Evolutionary conservation across 441 rosid genomes (phyloP).

Genomic region (Bruguiera hainesii): DNA sequence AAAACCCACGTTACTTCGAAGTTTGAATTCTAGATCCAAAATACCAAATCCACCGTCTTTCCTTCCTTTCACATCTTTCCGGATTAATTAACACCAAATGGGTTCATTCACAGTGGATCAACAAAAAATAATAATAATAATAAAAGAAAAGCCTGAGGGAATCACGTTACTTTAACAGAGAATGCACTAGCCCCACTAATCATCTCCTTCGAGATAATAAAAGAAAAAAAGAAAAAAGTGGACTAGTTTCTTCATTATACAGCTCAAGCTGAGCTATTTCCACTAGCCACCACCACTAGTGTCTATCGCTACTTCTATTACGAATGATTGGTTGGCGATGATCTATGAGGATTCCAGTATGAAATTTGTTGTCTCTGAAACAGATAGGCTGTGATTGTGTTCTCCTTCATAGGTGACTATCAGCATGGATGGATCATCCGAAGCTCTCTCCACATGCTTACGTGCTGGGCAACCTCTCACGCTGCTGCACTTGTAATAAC

Average conservation of each 20-base stretch:
- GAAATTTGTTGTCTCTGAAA: not conserved
- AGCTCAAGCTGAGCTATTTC: too few relatives aligned
- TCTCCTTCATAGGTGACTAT: slow-evolving; percentile 73
- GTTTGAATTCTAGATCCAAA: not conserved
- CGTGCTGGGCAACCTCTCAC: slow-evolving; percentile 61
- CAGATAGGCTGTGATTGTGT: slow-evolving; percentile 22
- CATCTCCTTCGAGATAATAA: slow-evolving; percentile 38
- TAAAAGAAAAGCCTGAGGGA: not conserved
- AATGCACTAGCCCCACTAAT: slow-evolving; percentile 26
- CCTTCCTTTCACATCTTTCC: not conserved
- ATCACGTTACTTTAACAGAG: slow-evolving; percentile 31
- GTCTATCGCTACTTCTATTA: not conserved
- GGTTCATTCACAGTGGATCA: not conserved
- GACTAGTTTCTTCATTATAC: not conserved
- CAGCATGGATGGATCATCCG: slow-evolving; percentile 59
- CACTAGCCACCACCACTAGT: not conserved
- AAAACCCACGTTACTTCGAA: not conserved
- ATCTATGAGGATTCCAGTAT: slow-evolving; percentile 56
- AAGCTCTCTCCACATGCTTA: slow-evolving; percentile 66
- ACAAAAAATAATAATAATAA: slow-evolving; percentile 2
- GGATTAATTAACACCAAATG: not conserved
- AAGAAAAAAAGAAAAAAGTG: not conserved
- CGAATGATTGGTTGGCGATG: not conserved
- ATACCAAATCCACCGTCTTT: not conserved
- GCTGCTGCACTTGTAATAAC: slow-evolving; percentile 67